Conservation (phyloP, 306 rosid genomes). For the Fragaria iinumae region DNA sequence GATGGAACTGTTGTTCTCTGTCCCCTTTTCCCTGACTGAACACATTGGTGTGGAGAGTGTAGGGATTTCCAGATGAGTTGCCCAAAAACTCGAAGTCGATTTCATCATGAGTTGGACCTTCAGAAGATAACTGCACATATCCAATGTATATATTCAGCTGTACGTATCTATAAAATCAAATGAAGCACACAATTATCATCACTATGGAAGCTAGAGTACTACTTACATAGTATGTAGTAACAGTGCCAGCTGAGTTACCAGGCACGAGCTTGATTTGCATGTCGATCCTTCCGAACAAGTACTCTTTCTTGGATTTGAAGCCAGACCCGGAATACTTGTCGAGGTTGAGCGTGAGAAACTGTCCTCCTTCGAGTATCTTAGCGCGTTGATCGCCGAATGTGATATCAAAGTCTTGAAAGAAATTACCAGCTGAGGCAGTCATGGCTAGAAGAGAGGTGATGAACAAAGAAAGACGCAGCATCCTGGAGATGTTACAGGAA, state of each 20-base stretch:
- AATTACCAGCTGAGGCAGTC: slow-evolving; percentile 46
- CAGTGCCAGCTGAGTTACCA: slow-evolving; percentile 92
- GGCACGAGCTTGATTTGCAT: slow-evolving; percentile 82
- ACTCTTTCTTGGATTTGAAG: slow-evolving; percentile 61
- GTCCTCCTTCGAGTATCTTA: slow-evolving; percentile 55
- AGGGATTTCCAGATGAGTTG: slow-evolving; percentile 41
- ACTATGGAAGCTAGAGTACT: not conserved
- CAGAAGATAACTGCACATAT: slow-evolving; percentile 61
- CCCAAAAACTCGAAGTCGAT: slow-evolving; percentile 53
- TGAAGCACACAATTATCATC: not conserved
- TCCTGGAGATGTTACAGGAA: not conserved
- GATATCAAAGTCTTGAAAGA: slow-evolving; percentile 58
- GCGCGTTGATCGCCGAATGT: slow-evolving; percentile 67
- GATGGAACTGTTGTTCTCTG: slow-evolving; percentile 43
- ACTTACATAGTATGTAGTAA: slow-evolving; percentile 77
- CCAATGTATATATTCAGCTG: not conserved
- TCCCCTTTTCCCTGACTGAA: slow-evolving; percentile 43
- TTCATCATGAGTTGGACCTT: slow-evolving; percentile 48
- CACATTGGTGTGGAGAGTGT: slow-evolving; percentile 47
- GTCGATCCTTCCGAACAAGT: slow-evolving; percentile 66
- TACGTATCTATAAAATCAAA: not conserved
- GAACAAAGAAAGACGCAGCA: slow-evolving; percentile 3
- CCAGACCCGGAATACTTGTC: slow-evolving; percentile 85
- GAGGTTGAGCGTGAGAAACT: slow-evolving; percentile 61
- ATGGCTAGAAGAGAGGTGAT: slow-evolving; percentile 14